A percentile compares a stretch with the other conserved stretches of the same genome.
Conservation (phyloP, 2,329 filamentous ascomycete species). For the Trichoderma endophyticum region DNA sequence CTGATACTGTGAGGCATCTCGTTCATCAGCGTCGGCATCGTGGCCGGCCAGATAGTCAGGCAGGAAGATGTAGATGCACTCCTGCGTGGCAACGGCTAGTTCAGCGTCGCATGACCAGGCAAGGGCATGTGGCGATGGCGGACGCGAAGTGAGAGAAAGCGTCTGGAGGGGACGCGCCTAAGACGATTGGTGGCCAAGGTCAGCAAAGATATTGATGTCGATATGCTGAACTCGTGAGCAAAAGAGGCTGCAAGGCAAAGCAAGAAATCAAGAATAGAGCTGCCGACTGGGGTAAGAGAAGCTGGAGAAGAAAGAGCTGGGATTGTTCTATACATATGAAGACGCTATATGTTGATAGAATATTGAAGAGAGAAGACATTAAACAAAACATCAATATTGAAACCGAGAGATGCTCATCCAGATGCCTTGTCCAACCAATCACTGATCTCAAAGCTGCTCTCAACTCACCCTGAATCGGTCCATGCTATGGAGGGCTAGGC, state of each 20-base stretch:
- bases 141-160: conserved; percentile 42
- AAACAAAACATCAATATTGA: not conserved
- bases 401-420: not conserved
- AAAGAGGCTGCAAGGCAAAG: not conserved
- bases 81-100: conserved; percentile 55
- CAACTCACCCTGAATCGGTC: conserved; percentile 25
- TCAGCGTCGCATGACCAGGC: conserved; percentile 58
- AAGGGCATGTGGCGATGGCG: conserved; percentile 42
- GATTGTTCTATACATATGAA: not conserved
- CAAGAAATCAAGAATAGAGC: not conserved
- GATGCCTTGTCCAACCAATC: not conserved
- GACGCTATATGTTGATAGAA: not conserved
- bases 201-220: not conserved
- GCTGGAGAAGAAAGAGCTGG: not conserved
- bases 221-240: not conserved
- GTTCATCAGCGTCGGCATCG: conserved; percentile 26
- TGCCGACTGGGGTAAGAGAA: not conserved
- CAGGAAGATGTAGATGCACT: conserved; percentile 51
- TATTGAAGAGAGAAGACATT: not conserved
- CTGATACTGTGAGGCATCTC: conserved; percentile 30
- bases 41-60: conserved; percentile 39
- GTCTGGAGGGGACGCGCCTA: conserved; percentile 48
- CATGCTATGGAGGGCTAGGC: conserved; percentile 21
- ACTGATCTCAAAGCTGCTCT: not conserved
- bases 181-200: not conserved